Evolutionary conservation across 1,284 basidiomycete species (phyloP).

Genomic region (Pyrrhoderma noxium): DNA sequence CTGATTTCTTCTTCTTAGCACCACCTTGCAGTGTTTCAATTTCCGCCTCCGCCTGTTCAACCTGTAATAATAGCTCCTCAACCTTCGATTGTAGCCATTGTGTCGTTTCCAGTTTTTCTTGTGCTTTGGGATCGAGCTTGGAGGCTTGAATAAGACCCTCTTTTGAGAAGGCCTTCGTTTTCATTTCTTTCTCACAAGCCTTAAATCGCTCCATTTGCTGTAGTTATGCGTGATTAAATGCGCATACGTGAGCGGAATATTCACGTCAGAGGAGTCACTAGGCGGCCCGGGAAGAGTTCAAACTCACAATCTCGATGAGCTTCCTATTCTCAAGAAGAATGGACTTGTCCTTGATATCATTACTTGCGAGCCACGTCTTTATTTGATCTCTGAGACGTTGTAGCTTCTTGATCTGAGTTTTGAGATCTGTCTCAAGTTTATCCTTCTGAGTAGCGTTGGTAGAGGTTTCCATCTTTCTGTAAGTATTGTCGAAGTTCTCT

Average conservation of each 20-base stretch:
- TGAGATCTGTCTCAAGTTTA: slow-evolving; percentile 91
- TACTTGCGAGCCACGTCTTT: slow-evolving; percentile 97
- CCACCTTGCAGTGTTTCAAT: slow-evolving; percentile 82
- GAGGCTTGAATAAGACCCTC: slow-evolving; percentile 94
- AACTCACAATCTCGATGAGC: slow-evolving; percentile 86
- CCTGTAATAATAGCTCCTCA: slow-evolving; percentile 89
- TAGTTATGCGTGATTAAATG: slow-evolving; percentile 17
- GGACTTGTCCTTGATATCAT: slow-evolving; percentile 99
- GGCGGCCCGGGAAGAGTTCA: not conserved
- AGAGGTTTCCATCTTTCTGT: slow-evolving; percentile 93
- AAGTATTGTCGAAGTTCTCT: slow-evolving; percentile 91
- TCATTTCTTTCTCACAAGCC: slow-evolving; percentile 99
- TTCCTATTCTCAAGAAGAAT: slow-evolving; percentile 88
- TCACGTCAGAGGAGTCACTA: slow-evolving; percentile 17
- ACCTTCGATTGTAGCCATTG: slow-evolving; percentile 84
- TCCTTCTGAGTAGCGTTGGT: slow-evolving; percentile 96
- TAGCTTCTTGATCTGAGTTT: slow-evolving; percentile 99
- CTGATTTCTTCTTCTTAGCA: slow-evolving; percentile 81
- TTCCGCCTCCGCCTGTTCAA: slow-evolving; percentile 94
- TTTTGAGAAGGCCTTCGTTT: slow-evolving; percentile 99
- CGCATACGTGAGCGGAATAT: slow-evolving; percentile 11
- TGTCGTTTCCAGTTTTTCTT: slow-evolving; percentile 90
- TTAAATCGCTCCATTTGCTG: slow-evolving; percentile 99
- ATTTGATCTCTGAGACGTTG: slow-evolving; percentile 98
- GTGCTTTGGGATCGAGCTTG: slow-evolving; percentile 93